phyloP scores from a whole-genome alignment of 2,329 filamentous ascomycete genomes.

The Hypoxylon sp. region DNA sequence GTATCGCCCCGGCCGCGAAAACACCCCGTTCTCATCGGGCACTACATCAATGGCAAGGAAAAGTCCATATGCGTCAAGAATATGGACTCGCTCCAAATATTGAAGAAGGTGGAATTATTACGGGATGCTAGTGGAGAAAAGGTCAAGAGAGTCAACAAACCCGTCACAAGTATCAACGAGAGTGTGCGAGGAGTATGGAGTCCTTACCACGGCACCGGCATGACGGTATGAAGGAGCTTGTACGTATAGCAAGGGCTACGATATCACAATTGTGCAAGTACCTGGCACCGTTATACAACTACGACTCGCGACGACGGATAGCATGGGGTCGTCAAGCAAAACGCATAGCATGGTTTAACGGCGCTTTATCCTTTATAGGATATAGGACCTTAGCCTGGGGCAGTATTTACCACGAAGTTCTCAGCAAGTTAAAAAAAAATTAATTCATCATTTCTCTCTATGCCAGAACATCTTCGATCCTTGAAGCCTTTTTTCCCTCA shows the following conservation, averaged over 20 bases:
- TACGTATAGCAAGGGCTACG: conserved; percentile 1
- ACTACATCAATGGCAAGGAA: conserved; percentile 89
- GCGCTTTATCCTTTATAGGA: conserved; percentile 11
- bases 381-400: not conserved
- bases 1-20: conserved; percentile 89
- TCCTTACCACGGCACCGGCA: conserved; percentile 70
- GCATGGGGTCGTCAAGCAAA: not conserved
- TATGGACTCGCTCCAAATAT: conserved; percentile 78
- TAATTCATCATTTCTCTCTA: not conserved
- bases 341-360: conserved; percentile 22
- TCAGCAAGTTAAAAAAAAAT: conserved; percentile 12
- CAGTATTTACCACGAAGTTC: conserved; percentile 11
- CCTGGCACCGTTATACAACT: conserved; percentile 20
- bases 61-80: conserved; percentile 92
- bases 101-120: conserved; percentile 79
- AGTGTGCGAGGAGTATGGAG: conserved; percentile 76
- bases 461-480: not conserved
- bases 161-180: conserved; percentile 68
- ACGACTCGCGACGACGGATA: conserved; percentile 2
- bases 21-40: conserved; percentile 87
- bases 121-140: conserved; percentile 80
- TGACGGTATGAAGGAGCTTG: conserved; percentile 55
- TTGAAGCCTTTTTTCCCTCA: not conserved
- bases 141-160: conserved; percentile 68
- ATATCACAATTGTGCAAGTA: not conserved